These are phyloP conservation scores for Candida easanensis DNA, from an alignment of 805 yeast species.

Conservation along the genomic window DNA sequence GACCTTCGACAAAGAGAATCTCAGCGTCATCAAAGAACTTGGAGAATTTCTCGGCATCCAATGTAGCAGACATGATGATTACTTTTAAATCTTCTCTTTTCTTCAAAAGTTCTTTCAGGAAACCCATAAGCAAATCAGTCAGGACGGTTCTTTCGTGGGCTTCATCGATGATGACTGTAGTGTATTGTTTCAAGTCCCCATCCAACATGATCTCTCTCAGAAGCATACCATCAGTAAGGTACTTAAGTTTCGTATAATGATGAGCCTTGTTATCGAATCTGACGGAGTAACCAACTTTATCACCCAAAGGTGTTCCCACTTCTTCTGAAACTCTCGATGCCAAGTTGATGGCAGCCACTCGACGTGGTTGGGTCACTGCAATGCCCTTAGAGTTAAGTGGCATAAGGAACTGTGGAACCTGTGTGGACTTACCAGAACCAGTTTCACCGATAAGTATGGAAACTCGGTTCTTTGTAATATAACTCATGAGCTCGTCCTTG, in stretches of 20 bases:
- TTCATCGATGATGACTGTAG: constrained; percentile 85
- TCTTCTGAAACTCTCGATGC: constrained; percentile 93
- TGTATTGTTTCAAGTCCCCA: constrained; percentile 57
- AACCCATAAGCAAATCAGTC: constrained; percentile 88
- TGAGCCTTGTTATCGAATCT: constrained; percentile 76
- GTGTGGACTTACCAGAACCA: constrained; percentile 97
- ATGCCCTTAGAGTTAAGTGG: constrained; percentile 49
- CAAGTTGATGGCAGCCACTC: constrained; percentile 94
- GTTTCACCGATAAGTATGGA: constrained; percentile 92
- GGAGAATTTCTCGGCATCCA: constrained; percentile 86
- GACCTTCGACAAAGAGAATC: constrained; percentile 85
- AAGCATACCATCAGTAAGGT: constrained; percentile 96
- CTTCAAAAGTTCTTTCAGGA: constrained; percentile 63
- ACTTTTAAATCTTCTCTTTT: constrained; percentile 59
- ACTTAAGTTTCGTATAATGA: constrained; percentile 66
- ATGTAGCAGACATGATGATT: constrained; percentile 94
- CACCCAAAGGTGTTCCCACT: constrained; percentile 72
- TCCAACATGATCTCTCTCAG: constrained; percentile 86
- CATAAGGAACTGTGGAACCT: constrained; percentile 88
- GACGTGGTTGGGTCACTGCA: constrained; percentile 95
- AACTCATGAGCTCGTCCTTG: constrained; percentile 56
- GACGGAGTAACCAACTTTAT: constrained; percentile 87
- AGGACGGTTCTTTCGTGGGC: constrained; percentile 96
- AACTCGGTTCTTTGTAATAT: constrained; percentile 56
- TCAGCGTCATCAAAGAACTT: constrained; percentile 76